Evolutionary conservation across 805 yeast genomes (phyloP).

Genomic region (Vanderwaltozyma polyspora): DNA sequence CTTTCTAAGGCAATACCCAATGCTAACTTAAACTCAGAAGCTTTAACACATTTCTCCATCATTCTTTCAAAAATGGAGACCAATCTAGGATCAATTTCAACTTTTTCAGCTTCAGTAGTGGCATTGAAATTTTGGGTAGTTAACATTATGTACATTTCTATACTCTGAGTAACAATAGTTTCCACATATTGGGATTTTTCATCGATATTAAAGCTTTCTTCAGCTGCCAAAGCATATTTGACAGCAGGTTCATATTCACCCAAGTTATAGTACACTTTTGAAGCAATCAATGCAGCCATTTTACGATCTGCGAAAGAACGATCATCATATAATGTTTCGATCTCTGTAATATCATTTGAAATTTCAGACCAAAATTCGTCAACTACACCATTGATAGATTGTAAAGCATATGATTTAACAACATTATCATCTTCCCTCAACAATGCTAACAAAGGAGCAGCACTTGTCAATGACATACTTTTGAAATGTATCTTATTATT

Average conservation of each 20-base stretch:
- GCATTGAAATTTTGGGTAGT: slow-evolving; percentile 37
- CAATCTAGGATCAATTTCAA: slow-evolving; percentile 48
- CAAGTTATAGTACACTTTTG: slow-evolving; percentile 81
- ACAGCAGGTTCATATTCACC: slow-evolving; percentile 92
- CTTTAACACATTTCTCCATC: slow-evolving; percentile 65
- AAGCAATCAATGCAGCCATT: slow-evolving; percentile 84
- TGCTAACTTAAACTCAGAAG: slow-evolving; percentile 68
- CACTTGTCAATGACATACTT: slow-evolving; percentile 50
- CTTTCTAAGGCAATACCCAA: slow-evolving; percentile 87
- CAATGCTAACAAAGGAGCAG: slow-evolving; percentile 86
- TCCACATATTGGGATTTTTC: slow-evolving; percentile 80
- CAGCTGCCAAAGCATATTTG: slow-evolving; percentile 78
- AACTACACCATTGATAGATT: slow-evolving; percentile 68
- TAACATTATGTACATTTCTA: slow-evolving; percentile 63
- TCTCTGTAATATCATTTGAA: slow-evolving; percentile 76
- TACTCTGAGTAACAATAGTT: slow-evolving; percentile 88
- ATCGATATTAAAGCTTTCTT: slow-evolving; percentile 56
- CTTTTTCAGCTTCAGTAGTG: slow-evolving; percentile 14
- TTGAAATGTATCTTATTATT: no score
- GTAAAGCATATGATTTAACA: slow-evolving; percentile 74
- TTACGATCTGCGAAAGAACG: slow-evolving; percentile 59
- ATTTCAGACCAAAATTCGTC: slow-evolving; percentile 97
- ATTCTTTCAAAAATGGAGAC: slow-evolving; percentile 69
- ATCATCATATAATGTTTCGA: slow-evolving; percentile 89
- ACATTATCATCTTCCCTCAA: slow-evolving; percentile 69